A percentile compares a stretch with the other conserved stretches of the same genome.
phyloP scores from a whole-genome alignment of 176 grass and related monocot genomes.

The Rhynchospora breviuscula region DNA sequence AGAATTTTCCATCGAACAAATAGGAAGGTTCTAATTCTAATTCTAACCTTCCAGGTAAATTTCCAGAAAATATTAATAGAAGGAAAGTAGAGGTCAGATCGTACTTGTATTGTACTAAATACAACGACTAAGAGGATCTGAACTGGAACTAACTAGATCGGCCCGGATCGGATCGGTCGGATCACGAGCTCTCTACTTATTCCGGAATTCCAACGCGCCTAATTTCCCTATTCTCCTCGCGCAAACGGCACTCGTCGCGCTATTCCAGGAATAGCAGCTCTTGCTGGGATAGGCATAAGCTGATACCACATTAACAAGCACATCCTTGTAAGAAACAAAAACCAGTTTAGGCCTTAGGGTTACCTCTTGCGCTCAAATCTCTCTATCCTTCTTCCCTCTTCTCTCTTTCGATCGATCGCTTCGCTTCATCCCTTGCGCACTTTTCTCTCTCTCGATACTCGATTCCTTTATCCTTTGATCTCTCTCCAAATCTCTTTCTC shows the following conservation, averaged over 20 bases:
- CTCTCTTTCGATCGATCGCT: background rate
- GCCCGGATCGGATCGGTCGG: background rate
- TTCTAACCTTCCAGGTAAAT: background rate
- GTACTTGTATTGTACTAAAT: background rate
- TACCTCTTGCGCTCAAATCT: conserved; percentile 19
- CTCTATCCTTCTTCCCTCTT: background rate
- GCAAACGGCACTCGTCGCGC: background rate
- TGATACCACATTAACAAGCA: too few relatives aligned
- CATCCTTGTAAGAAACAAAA: too few relatives aligned
- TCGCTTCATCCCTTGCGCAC: background rate
- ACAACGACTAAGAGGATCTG: too few relatives aligned
- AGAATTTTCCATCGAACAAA: too few relatives aligned
- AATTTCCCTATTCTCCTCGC: background rate
- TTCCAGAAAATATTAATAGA: background rate
- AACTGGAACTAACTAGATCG: background rate
- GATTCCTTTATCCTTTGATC: conserved; percentile 3
- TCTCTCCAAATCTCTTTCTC: background rate
- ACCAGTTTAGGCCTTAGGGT: conserved; percentile 6
- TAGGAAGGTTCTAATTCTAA: too few relatives aligned
- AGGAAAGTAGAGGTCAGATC: background rate
- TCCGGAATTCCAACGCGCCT: background rate
- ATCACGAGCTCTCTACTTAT: background rate
- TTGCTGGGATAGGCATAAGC: background rate
- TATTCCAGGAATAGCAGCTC: conserved; percentile 15
- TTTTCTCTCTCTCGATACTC: background rate